Evolutionary conservation across 495 filamentous ascomycete genomes (phyloP).

Genomic region (Sordaria brevicollis): DNA sequence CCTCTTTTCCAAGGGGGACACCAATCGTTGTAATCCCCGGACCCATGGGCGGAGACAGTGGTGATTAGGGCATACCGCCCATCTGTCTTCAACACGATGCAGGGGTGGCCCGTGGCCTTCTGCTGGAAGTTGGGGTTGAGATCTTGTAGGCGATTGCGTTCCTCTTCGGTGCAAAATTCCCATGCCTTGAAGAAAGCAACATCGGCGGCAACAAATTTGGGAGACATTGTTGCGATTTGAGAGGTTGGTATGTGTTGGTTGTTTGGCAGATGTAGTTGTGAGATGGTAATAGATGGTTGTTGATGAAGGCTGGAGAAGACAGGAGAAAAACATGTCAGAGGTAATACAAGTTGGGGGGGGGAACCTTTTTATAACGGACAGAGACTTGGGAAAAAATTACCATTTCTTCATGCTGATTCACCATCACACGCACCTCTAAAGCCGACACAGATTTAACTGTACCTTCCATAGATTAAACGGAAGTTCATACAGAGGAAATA

Average conservation of each 20-base stretch:
- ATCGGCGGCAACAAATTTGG: neutral
- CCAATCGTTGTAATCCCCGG: neutral
- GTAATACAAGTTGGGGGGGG: too few species aligned
- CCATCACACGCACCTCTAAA: neutral
- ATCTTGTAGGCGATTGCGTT: neutral
- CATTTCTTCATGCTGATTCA: too few species aligned
- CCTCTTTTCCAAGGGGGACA: neutral
- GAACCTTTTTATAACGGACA: too few species aligned
- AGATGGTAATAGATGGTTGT: too few species aligned
- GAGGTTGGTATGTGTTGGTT: too few species aligned
- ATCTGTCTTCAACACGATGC: neutral
- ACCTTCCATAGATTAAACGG: neutral
- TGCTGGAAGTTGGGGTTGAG: neutral
- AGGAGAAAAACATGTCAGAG: too few species aligned
- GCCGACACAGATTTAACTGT: neutral
- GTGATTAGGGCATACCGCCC: neutral
- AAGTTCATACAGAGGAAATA: neutral
- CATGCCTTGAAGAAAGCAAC: neutral
- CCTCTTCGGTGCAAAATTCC: neutral
- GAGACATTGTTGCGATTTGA: too few species aligned
- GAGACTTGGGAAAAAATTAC: too few species aligned
- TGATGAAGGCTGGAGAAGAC: too few species aligned
- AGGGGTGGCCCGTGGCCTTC: neutral
- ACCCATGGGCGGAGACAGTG: neutral
- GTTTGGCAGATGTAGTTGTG: too few species aligned